A percentile compares a stretch with the other conserved stretches of the same genome.
These are phyloP conservation scores for Ceratobasidium sp. DNA, from an alignment of 1,284 basidiomycete species.

Conservation along the genomic window DNA sequence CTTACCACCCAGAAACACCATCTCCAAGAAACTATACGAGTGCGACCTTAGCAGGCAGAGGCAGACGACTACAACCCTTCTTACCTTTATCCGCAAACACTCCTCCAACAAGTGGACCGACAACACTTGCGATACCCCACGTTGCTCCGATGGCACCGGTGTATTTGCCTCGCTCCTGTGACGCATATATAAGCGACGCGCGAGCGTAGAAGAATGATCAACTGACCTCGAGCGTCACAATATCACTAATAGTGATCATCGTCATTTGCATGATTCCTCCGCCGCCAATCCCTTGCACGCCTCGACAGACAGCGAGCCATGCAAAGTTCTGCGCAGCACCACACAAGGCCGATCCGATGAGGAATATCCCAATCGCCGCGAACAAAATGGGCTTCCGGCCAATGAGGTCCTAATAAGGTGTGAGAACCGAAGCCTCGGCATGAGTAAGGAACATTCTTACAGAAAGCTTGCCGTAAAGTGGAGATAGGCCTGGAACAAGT, in stretches of 20 bases:
- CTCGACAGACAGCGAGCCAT: slow-evolving; percentile 79
- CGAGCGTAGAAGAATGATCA: not conserved
- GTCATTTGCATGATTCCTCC: slow-evolving; percentile 76
- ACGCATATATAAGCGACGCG: slow-evolving; percentile 41
- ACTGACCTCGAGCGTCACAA: slow-evolving; percentile 71
- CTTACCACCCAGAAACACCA: slow-evolving; percentile 53
- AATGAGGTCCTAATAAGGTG: slow-evolving; percentile 52
- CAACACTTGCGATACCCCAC: slow-evolving; percentile 80
- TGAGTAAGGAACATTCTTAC: slow-evolving; percentile 52
- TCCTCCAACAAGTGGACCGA: slow-evolving; percentile 70
- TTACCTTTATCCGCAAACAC: slow-evolving; percentile 59
- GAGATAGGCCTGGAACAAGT: slow-evolving; percentile 66
- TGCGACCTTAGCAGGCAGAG: not conserved
- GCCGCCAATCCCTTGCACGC: slow-evolving; percentile 84
- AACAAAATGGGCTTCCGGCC: slow-evolving; percentile 84
- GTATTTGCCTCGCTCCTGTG: slow-evolving; percentile 76
- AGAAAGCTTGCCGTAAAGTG: slow-evolving; percentile 82
- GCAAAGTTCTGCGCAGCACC: slow-evolving; percentile 84
- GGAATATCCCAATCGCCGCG: slow-evolving; percentile 74
- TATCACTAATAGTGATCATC: slow-evolving; percentile 83
- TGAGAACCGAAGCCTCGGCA: slow-evolving; percentile 10
- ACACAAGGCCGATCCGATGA: slow-evolving; percentile 85
- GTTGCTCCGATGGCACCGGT: slow-evolving; percentile 80
- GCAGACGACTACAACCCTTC: not conserved
- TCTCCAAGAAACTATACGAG: slow-evolving; percentile 49